A percentile compares a stretch with the other conserved stretches of the same genome.
phyloP scores from a whole-genome alignment of 768 basidiomycete species.

The Phlebiopsis gigantea region DNA sequence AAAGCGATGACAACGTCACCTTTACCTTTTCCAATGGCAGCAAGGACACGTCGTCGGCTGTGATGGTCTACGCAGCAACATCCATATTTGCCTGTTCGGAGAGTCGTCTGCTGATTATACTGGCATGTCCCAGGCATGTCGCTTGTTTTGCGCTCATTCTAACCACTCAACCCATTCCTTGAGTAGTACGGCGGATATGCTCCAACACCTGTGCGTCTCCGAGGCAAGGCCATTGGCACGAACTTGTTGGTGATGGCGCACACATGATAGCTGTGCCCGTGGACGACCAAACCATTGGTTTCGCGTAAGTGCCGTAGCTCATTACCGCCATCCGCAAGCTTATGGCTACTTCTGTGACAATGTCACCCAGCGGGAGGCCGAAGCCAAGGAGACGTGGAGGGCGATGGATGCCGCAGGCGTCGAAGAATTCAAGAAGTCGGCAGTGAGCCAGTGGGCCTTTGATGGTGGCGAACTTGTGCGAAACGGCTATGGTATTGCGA shows the following conservation, averaged over 20 bases:
- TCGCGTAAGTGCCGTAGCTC: neutral
- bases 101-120: constrained; percentile 1
- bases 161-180: neutral
- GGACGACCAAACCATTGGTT: constrained; percentile 18
- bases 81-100: constrained; percentile 20
- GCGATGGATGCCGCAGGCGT: constrained; percentile 21
- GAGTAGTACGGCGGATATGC: neutral
- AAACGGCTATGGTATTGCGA: constrained; percentile 21
- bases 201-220: constrained; percentile 12
- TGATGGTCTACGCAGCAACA: constrained; percentile 40
- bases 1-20: constrained; percentile 24
- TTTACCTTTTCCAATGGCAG: constrained; percentile 32
- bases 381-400: constrained; percentile 38
- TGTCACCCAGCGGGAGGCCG: constrained; percentile 30
- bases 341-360: constrained; percentile 12
- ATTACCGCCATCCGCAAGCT: neutral
- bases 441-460: constrained; percentile 20
- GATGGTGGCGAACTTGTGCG: constrained; percentile 23
- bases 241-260: constrained; percentile 32
- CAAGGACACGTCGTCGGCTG: constrained; percentile 35
- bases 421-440: constrained; percentile 18
- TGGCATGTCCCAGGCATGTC: neutral
- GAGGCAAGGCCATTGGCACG: constrained; percentile 18
- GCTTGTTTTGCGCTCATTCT: neutral
- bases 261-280: constrained; percentile 34